Conservation (phyloP, 257 asterid genomes). For the Solanum arcanum region DNA sequence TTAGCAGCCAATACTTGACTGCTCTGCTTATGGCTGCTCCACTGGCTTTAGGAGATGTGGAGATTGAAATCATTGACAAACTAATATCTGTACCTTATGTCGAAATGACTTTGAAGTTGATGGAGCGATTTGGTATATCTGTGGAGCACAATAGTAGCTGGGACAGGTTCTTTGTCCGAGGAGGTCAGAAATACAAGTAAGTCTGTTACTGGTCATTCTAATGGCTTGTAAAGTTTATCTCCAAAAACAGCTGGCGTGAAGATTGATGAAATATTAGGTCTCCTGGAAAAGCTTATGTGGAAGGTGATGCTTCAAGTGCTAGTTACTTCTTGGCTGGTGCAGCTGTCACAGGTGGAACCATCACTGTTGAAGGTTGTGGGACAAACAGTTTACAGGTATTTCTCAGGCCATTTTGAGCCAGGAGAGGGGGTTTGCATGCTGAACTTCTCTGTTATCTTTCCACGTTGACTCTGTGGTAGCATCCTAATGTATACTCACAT, state of each 20-base stretch:
- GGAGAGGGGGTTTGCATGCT: neutral
- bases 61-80: slow-evolving; percentile 83
- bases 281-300: slow-evolving; percentile 90
- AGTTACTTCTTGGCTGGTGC: slow-evolving; percentile 99
- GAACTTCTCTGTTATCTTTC: neutral
- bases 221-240: neutral
- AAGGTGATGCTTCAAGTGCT: slow-evolving; percentile 99
- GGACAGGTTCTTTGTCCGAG: slow-evolving; percentile 71
- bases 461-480: neutral
- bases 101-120: slow-evolving; percentile 92
- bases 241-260: neutral
- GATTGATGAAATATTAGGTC: slow-evolving; percentile 33
- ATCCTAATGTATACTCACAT: neutral
- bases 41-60: slow-evolving; percentile 77
- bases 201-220: slow-evolving; percentile 5
- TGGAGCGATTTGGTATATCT: slow-evolving; percentile 85
- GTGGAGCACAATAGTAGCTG: slow-evolving; percentile 80
- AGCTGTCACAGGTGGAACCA: slow-evolving; percentile 41
- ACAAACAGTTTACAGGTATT: slow-evolving; percentile 92
- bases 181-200: slow-evolving; percentile 90
- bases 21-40: slow-evolving; percentile 98
- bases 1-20: slow-evolving; percentile 94
- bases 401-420: neutral
- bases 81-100: slow-evolving; percentile 91
- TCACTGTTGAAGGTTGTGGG: slow-evolving; percentile 94